These are phyloP conservation scores for Lepidium campestre DNA, from an alignment of 441 rosid species.

Conservation along the genomic window DNA sequence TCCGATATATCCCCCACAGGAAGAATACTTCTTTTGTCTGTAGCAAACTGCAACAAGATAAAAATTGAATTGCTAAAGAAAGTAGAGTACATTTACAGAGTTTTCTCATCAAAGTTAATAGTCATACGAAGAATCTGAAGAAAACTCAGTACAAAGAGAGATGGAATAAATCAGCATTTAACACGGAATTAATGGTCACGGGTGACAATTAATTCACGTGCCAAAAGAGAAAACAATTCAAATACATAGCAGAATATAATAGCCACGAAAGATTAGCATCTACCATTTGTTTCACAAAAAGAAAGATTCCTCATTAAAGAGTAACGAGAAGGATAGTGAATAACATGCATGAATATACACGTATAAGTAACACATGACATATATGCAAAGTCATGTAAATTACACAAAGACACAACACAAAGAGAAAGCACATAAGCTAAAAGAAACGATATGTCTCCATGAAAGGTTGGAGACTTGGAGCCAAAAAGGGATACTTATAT, in stretches of 20 bases:
- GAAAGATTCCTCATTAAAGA: not conserved
- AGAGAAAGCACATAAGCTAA: not conserved
- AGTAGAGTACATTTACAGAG: not conserved
- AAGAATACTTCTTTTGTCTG: constrained; percentile 91
- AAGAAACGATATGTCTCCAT: not conserved
- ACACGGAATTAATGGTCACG: not conserved
- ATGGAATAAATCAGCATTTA: not conserved
- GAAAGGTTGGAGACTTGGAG: not conserved
- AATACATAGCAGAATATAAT: not conserved
- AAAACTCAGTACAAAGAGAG: not conserved
- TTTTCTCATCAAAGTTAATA: not conserved
- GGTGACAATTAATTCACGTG: not conserved
- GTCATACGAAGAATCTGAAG: not conserved
- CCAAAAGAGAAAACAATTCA: not conserved
- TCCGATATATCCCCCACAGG: constrained; percentile 84
- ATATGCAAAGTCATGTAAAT: not conserved
- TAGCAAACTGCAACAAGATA: constrained; percentile 55
- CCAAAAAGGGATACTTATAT: not conserved
- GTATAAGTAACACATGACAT: not conserved
- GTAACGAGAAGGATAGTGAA: not conserved
- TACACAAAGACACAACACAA: not conserved
- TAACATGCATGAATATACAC: not conserved
- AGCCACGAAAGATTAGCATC: not conserved
- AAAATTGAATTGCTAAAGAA: not conserved
- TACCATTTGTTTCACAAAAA: not conserved